A percentile compares a stretch with the other conserved stretches of the same genome.
Evolutionary conservation across 2,329 filamentous ascomycete genomes (phyloP).

Genomic region (Thermothelomyces thermophilus): DNA sequence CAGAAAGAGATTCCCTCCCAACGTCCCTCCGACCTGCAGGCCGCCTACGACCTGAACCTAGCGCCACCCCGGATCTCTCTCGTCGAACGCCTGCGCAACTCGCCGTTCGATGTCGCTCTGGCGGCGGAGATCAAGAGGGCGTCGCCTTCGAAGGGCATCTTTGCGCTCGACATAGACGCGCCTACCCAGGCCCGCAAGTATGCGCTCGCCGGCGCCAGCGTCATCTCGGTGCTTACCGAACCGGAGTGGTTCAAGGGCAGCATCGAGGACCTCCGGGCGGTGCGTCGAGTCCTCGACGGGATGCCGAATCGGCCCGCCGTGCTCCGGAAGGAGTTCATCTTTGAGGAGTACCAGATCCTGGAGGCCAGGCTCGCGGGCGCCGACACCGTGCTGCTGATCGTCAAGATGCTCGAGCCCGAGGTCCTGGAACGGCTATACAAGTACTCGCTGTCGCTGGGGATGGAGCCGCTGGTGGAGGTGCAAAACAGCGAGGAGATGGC

Average conservation of each 20-base stretch:
- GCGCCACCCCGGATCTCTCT: slow-evolving; percentile 81
- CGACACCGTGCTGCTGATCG: slow-evolving; percentile 90
- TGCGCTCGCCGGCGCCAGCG: slow-evolving; percentile 86
- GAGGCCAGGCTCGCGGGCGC: slow-evolving; percentile 89
- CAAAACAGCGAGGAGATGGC: slow-evolving; percentile 93
- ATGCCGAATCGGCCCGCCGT: slow-evolving; percentile 91
- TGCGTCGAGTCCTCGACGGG: slow-evolving; percentile 79
- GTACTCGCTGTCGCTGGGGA: slow-evolving; percentile 83
- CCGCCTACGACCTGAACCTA: slow-evolving; percentile 75
- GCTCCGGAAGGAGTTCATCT: slow-evolving; percentile 92
- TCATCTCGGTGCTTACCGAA: slow-evolving; percentile 97
- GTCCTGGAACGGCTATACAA: slow-evolving; percentile 72
- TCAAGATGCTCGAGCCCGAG: slow-evolving; percentile 87
- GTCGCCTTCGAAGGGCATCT: slow-evolving; percentile 92
- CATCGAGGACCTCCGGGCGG: slow-evolving; percentile 83
- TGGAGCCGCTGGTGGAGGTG: slow-evolving; percentile 97
- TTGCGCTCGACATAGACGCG: slow-evolving; percentile 79
- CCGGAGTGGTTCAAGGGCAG: slow-evolving; percentile 99
- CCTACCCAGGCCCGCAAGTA: slow-evolving; percentile 87
- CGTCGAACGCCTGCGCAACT: slow-evolving; percentile 68
- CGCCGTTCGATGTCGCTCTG: slow-evolving; percentile 80
- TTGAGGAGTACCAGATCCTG: slow-evolving; percentile 96
- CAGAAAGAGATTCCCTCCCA: slow-evolving; percentile 85
- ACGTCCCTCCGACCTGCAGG: slow-evolving; percentile 74
- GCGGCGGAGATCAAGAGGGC: slow-evolving; percentile 98